Conservation (phyloP, 177 flowering plant species). For the Vitis hybrid region DNA sequence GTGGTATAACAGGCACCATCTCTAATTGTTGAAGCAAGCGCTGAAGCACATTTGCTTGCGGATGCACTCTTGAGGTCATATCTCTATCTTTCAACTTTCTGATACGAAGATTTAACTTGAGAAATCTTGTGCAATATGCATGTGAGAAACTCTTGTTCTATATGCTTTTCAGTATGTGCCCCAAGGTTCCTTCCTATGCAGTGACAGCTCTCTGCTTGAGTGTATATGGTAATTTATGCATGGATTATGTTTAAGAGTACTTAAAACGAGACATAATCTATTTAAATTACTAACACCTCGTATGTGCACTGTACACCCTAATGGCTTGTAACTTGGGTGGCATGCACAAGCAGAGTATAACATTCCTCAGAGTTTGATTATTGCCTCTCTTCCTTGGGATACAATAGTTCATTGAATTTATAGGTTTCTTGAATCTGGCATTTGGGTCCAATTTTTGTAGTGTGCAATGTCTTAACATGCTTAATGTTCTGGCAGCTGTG, state of each 20-base stretch:
- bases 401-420: background rate
- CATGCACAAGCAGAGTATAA: background rate
- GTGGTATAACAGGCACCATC: slow-evolving; percentile 67
- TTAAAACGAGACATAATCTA: background rate
- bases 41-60: slow-evolving; percentile 74
- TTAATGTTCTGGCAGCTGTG: slow-evolving; percentile 58
- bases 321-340: background rate
- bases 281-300: background rate
- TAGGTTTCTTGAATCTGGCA: background rate
- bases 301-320: background rate
- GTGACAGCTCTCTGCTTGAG: background rate
- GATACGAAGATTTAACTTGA: background rate
- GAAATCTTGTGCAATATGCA: no score
- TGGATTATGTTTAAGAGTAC: background rate
- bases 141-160: background rate
- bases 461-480: slow-evolving; percentile 10
- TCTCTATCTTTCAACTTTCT: background rate
- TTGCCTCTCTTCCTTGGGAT: background rate
- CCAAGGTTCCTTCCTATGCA: background rate
- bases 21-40: slow-evolving; percentile 77
- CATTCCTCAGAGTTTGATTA: background rate
- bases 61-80: slow-evolving; percentile 81
- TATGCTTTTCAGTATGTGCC: background rate
- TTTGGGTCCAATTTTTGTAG: background rate
- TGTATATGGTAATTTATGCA: background rate